These are phyloP conservation scores for Begonia loranthoides DNA, from an alignment of 306 rosid species.

Conservation along the genomic window DNA sequence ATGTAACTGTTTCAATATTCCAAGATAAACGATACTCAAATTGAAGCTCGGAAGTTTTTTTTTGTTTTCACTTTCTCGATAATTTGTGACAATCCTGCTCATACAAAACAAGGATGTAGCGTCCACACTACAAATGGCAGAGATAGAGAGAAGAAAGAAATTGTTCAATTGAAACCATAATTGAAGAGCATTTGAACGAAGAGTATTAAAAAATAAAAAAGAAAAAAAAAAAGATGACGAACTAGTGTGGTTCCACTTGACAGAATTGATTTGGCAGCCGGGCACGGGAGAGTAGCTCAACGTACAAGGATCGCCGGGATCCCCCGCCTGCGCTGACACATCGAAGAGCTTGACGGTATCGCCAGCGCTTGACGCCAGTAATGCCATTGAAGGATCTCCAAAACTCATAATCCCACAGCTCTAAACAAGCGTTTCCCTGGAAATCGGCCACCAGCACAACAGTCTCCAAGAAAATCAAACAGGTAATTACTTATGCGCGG, in stretches of 20 bases:
- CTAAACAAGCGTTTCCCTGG: neutral
- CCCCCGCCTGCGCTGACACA: constrained; percentile 65
- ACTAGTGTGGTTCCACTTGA: constrained; percentile 99
- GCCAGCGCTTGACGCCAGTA: constrained; percentile 82
- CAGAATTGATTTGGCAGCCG: constrained; percentile 66
- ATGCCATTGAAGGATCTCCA: constrained; percentile 60
- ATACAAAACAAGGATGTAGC: too few relatives aligned
- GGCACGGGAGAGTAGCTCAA: constrained; percentile 82
- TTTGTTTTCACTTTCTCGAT: too few relatives aligned
- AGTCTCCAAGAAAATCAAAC: neutral
- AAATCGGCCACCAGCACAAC: too few relatives aligned
- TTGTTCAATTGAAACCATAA: neutral
- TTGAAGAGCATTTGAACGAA: neutral
- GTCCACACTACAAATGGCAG: neutral
- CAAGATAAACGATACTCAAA: too few relatives aligned
- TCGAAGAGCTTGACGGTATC: constrained; percentile 92
- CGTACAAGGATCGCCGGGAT: constrained; percentile 86
- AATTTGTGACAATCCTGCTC: too few relatives aligned
- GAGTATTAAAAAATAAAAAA: neutral
- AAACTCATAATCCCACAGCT: constrained; percentile 13
- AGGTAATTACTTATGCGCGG: too few relatives aligned
- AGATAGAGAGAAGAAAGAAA: neutral
- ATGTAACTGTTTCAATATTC: too few relatives aligned
- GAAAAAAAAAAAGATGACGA: constrained; percentile 10
- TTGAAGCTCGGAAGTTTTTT: too few relatives aligned